Conservation (phyloP, 192 early-diverging fungal genomes). For the Phlyctochytrium arcticum region DNA sequence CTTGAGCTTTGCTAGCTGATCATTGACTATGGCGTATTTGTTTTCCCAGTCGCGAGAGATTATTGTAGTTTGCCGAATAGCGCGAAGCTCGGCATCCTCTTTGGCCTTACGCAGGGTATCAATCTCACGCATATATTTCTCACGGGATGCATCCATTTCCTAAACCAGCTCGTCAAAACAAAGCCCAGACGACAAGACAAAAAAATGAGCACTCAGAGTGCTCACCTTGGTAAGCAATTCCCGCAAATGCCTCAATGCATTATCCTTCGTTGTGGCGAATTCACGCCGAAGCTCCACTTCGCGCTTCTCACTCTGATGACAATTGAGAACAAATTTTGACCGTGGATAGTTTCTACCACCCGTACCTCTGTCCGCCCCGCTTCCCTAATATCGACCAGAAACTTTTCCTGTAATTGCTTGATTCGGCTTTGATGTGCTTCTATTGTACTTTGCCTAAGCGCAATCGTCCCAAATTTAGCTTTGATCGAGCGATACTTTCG, state of each 20-base stretch:
- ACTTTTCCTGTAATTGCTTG: constrained; percentile 49
- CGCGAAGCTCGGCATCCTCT: neutral
- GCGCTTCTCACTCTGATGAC: constrained; percentile 12
- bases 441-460: constrained; percentile 33
- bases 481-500: neutral
- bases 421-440: constrained; percentile 52
- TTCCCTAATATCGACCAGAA: constrained; percentile 29
- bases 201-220: no score
- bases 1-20: constrained; percentile 14
- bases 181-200: no score
- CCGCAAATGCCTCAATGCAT: constrained; percentile 15
- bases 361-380: constrained; percentile 27
- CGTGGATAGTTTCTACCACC: neutral
- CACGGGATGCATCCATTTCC: constrained; percentile 7
- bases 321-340: no score
- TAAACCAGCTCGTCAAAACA: no score
- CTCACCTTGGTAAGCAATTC: constrained; percentile 6
- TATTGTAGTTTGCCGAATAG: neutral
- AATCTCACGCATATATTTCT: neutral
- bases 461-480: neutral
- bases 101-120: constrained; percentile 18
- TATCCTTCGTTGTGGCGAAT: constrained; percentile 22
- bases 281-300: constrained; percentile 18
- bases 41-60: constrained; percentile 19
- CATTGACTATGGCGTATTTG: constrained; percentile 17